Percentiles rank a stretch among this genome's conserved stretches.
phyloP scores from a whole-genome alignment of 495 filamentous ascomycete genomes.

The Amniculicola lignicola region DNA sequence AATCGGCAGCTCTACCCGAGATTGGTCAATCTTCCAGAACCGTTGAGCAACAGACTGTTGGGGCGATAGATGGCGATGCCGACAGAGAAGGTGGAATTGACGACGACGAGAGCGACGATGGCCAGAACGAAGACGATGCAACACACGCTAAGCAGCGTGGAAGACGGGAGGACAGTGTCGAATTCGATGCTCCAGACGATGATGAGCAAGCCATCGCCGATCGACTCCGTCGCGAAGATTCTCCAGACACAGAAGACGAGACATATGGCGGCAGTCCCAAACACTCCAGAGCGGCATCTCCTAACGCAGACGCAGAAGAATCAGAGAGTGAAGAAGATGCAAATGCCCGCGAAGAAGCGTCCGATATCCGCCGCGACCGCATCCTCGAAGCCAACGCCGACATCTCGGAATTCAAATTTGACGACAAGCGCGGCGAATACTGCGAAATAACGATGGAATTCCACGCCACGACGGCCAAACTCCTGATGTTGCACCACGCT shows the following conservation, averaged over 20 bases:
- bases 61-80: constrained; percentile 38
- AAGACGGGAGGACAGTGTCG: constrained; percentile 74
- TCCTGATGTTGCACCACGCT: constrained; percentile 87
- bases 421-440: constrained; percentile 67
- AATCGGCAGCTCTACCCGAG: constrained; percentile 68
- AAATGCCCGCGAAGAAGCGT: constrained; percentile 12
- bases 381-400: constrained; percentile 59
- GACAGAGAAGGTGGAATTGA: constrained; percentile 48
- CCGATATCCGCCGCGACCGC: constrained; percentile 54
- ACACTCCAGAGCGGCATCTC: constrained; percentile 4
- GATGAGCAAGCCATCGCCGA: constrained; percentile 67
- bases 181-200: constrained; percentile 88
- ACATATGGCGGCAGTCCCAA: constrained; percentile 34
- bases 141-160: constrained; percentile 71
- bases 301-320: constrained; percentile 10
- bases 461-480: constrained; percentile 73
- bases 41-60: constrained; percentile 57
- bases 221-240: constrained; percentile 17
- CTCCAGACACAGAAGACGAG: constrained; percentile 29
- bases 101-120: constrained; percentile 68
- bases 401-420: constrained; percentile 75
- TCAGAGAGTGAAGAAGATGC: constrained; percentile 36
- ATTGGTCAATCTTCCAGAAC: constrained; percentile 74
- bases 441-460: constrained; percentile 84
- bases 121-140: constrained; percentile 79